Evolutionary conservation across 371 early-diverging fungal species (phyloP).

Genomic region (Thermomucor indicae-seudaticae): DNA sequence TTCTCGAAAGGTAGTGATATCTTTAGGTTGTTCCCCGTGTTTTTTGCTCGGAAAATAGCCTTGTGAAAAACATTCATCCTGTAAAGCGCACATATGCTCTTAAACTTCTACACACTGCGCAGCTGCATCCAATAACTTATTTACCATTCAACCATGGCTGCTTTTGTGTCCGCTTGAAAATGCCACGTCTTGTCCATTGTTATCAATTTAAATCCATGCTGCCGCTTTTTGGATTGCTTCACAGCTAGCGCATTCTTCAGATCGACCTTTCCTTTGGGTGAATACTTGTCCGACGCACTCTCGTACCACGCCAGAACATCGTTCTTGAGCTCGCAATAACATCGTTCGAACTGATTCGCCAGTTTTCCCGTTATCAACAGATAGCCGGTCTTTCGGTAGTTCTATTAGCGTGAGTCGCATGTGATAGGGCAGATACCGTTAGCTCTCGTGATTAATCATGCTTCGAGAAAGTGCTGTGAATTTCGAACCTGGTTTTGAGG

Average conservation of each 20-base stretch:
- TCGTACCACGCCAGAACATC: slow-evolving; percentile 61
- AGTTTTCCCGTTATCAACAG: slow-evolving; percentile 36
- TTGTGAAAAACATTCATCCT: slow-evolving; percentile 59
- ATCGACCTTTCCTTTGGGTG: slow-evolving; percentile 66
- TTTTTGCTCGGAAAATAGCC: slow-evolving; percentile 61
- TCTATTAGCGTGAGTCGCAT: slow-evolving; percentile 26
- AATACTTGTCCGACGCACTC: slow-evolving; percentile 64
- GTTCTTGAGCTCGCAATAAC: slow-evolving; percentile 69
- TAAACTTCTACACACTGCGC: background rate
- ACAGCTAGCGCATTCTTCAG: slow-evolving; percentile 59
- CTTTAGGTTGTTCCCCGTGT: slow-evolving; percentile 62
- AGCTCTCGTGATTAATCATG: background rate
- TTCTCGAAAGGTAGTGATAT: slow-evolving; percentile 53
- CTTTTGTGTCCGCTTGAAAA: slow-evolving; percentile 54
- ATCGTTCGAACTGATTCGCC: slow-evolving; percentile 43
- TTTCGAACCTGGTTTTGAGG: slow-evolving; percentile 46
- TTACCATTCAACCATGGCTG: slow-evolving; percentile 54
- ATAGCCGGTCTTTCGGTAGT: slow-evolving; percentile 61
- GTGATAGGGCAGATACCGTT: no score
- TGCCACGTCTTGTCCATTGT: slow-evolving; percentile 50
- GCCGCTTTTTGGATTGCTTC: slow-evolving; percentile 39
- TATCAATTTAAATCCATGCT: slow-evolving; percentile 55
- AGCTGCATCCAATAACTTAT: background rate
- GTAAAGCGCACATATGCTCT: slow-evolving; percentile 7
- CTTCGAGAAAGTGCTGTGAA: background rate